Evolutionary conservation across 1,284 basidiomycete genomes (phyloP), one percentile per base, ranked within the genome.

Genomic region (Exsudoporus floridanus): DNA sequence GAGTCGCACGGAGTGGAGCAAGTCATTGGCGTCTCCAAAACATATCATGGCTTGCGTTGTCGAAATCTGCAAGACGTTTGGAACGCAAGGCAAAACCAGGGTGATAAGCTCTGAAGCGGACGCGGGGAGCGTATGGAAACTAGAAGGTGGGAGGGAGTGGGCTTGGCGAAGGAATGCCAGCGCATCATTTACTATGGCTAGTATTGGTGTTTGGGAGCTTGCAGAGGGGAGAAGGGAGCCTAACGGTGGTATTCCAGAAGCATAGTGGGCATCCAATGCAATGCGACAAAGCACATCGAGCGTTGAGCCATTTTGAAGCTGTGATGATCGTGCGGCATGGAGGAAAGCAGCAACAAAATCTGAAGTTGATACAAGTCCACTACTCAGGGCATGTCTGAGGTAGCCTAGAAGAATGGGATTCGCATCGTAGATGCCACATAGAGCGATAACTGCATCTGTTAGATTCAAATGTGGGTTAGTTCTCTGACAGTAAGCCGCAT

Each of bases 281-380:
- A 83, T 74, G 42, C 79, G 78, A 65, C 85, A 89, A 9, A 90
- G 78, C 60, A 79, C 78, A 62, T 88, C 81, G 35, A 90, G 73
- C 2, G 86, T 90, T 0, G 82, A 77, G 9, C 78, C 71, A 36
- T 81, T 75, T 57, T 86, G 84, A 28, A 88, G 61, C 34, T 83
- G 72, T 21, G 71, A 64, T 10, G 76, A 74, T 30, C 71, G 70
- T 28, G 72, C 72, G 5, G 74, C 74, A 16, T 67, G 70, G 10
- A 81, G 66, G 54, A 81, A 80, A 4, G 82, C 82, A 5, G 81
- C 64, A 7, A 88, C 75, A 61, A 84, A 88, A 10, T 75, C 74
- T 5, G 81, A 64, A 10, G 86, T 69, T 5, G 84, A 79, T 10
- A 90, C 66, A 34, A 83, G 66, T 5, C 77, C 77, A 38, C 77